A percentile compares a stretch with the other conserved stretches of the same genome.
These are phyloP conservation scores for Schoenoplectus tabernaemontani DNA, from an alignment of 202 grass and related monocot genomes.

Conservation along the genomic window DNA sequence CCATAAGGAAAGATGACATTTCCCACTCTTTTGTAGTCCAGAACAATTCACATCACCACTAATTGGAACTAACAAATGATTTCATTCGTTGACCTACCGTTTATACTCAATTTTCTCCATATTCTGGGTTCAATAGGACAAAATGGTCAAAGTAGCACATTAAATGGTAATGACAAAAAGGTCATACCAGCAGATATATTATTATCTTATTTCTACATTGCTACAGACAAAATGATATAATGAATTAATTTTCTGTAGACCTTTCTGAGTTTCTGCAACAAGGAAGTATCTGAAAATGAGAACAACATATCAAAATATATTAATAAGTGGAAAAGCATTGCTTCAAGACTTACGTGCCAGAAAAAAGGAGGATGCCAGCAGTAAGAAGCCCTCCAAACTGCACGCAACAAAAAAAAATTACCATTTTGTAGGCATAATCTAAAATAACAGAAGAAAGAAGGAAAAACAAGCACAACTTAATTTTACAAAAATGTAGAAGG, in stretches of 20 bases:
- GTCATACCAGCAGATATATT: no score
- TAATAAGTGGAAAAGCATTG: neutral
- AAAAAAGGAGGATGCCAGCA: conserved; percentile 76
- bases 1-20: neutral
- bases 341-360: conserved; percentile 64
- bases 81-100: neutral
- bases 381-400: conserved; percentile 96
- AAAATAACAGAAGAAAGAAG: neutral
- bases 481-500: neutral
- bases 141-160: neutral
- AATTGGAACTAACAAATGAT: neutral
- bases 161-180: neutral
- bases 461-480: neutral
- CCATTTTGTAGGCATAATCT: neutral
- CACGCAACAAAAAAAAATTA: conserved; percentile 8
- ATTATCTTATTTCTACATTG: neutral
- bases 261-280: neutral
- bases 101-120: neutral
- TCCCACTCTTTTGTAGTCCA: neutral
- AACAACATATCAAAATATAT: neutral
- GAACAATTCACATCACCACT: neutral
- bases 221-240: neutral
- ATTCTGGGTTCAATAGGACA: neutral
- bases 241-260: neutral
- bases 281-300: neutral